Percentiles rank a stretch among this genome's conserved stretches.
phyloP scores from a whole-genome alignment of 306 rosid genomes.

The Malus domestica region ASM211411v1 NC_041803.1:32838501-32839000 shows the following conservation, averaged over 20 bases:
- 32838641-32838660: background rate
- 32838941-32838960: slow-evolving; percentile 73
- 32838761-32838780: slow-evolving; percentile 76
- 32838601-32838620: too few species aligned
- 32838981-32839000: slow-evolving; percentile 16
- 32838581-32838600: too few species aligned
- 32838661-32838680: slow-evolving; percentile 44
- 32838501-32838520: too few species aligned
- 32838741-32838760: slow-evolving; percentile 60
- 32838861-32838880: slow-evolving; percentile 70
- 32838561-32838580: too few species aligned
- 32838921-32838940: slow-evolving; percentile 97
- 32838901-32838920: slow-evolving; percentile 87
- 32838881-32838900: slow-evolving; percentile 57
- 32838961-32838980: slow-evolving; percentile 98
- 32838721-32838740: slow-evolving; percentile 75
- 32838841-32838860: slow-evolving; percentile 80
- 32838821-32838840: slow-evolving; percentile 90
- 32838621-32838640: background rate
- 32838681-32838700: slow-evolving; percentile 97
- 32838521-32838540: too few species aligned
- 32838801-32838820: slow-evolving; percentile 87
- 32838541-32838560: too few species aligned
- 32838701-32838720: slow-evolving; percentile 88
- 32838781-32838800: slow-evolving; percentile 98